phyloP scores from a whole-genome alignment of 108 stramenopile genomes.

The Craspedostauros australis region DNA sequence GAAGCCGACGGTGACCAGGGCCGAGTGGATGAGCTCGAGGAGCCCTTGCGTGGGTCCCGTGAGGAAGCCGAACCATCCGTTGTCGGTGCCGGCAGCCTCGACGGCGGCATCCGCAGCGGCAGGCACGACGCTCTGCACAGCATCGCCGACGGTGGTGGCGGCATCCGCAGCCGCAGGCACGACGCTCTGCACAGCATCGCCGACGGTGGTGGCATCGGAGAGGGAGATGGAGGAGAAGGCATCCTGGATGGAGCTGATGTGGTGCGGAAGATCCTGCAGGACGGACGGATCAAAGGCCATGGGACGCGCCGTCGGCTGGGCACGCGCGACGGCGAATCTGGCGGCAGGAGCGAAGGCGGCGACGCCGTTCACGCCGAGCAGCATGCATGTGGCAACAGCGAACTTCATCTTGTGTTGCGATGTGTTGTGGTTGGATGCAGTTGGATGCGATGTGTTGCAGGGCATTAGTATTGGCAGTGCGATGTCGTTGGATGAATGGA shows the following conservation, averaged over 20 bases:
- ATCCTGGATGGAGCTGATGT: conserved; percentile 41
- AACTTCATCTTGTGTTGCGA: conserved; percentile 28
- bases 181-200: conserved; percentile 9
- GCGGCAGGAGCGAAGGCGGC: conserved; percentile 51
- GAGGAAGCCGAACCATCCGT: conserved; percentile 90
- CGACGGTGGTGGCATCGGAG: conserved; percentile 34
- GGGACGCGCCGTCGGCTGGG: conserved; percentile 29
- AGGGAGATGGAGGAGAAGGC: conserved; percentile 52
- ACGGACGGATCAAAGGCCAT: conserved; percentile 40
- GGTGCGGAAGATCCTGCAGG: conserved; percentile 41
- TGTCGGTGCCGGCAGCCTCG: conserved; percentile 37
- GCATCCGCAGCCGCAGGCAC: conserved; percentile 22
- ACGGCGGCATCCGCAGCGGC: conserved; percentile 20
- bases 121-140: conserved; percentile 23
- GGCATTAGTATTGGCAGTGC: no score
- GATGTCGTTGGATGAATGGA: no score
- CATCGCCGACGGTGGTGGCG: conserved; percentile 20
- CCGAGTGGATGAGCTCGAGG: conserved; percentile 57
- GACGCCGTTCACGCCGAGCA: conserved; percentile 16
- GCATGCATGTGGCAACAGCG: background rate
- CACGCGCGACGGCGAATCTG: conserved; percentile 2
- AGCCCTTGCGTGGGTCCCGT: conserved; percentile 61
- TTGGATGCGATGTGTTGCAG: no score
- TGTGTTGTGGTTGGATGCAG: no score
- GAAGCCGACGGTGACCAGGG: conserved; percentile 54